Conservation (phyloP, 345 rosid genomes). For the Lepidium aucheri region DNA sequence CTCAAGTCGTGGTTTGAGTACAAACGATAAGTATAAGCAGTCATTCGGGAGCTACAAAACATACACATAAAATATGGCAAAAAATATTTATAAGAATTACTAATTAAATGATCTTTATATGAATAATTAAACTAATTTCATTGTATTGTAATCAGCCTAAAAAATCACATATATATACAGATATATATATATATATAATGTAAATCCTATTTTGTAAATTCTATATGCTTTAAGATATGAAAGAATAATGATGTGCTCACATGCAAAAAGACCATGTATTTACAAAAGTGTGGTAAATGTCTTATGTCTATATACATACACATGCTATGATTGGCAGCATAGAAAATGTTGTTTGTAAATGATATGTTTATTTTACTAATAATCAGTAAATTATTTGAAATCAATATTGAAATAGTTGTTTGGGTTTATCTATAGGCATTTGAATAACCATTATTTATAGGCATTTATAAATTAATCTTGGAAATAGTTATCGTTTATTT, state of each 20-base stretch:
- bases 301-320: not conserved
- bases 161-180: no score
- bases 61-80: not conserved
- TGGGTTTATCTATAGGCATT: no score
- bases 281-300: not conserved
- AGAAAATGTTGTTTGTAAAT: no score
- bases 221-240: not conserved
- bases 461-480: no score
- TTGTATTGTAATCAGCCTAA: no score
- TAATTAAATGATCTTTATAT: not conserved
- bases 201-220: no score
- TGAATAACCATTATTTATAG: no score
- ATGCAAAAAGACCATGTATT: slow-evolving; percentile 10
- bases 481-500: no score
- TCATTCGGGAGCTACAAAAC: not conserved
- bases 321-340: no score
- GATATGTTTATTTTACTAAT: no score
- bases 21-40: not conserved
- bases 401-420: no score
- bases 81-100: not conserved
- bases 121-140: not conserved
- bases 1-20: not conserved
- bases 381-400: no score
- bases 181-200: not conserved
- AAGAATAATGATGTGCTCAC: slow-evolving; percentile 1